Evolutionary conservation across 164 flowering plant species (phyloP), one percentile per base, ranked within the genome.

Genomic region (Stephania yunnanensis): DNA sequence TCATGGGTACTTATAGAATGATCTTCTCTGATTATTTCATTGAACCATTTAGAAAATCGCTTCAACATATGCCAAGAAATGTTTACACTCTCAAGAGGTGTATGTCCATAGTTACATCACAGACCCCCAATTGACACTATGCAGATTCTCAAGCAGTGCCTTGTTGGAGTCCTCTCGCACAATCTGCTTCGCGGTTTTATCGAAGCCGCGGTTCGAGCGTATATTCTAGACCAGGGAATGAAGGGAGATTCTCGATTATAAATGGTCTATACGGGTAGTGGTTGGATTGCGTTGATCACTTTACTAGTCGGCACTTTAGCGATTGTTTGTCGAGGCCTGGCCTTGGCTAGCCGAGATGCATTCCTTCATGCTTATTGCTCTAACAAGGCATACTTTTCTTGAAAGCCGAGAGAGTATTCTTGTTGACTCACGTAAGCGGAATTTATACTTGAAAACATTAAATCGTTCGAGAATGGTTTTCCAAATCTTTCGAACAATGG

Each of bases 211-310:
- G 6, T 68, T 68, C 46, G 48, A 30, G 46, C 71, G 1, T 36
- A 10, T 15, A 7, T 7, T 12, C 15, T 36, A 12, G 71, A 68
- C 22, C n/a, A 7, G 25, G 73, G 31, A 1, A 1, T 31, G 36
- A 31, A 31, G 3, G 36, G 36, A 31, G 29, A 17, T 20, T 71
- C 73, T 45, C n/a, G 73, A 71, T 71, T 71, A 71, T 46, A 71
- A 71, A 50, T 71, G 58, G 73, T 71, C 73, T 7, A 71, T 71
- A 15, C 10, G 58, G 58, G 15, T n/a, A 10, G 73, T 71, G 10
- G 17, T 71, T 46, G 58, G 15, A 11, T 22, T 29, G 9, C 73
- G 29, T 5, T 71, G 46, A 10, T 71, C 58, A 71, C 73, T 12
- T 19, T 50, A n/a, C 15, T 50, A 6, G 30, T 71, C 4, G 73